phyloP scores from a whole-genome alignment of 2,329 filamentous ascomycete species.

The Cryphonectria nitschkei region DNA sequence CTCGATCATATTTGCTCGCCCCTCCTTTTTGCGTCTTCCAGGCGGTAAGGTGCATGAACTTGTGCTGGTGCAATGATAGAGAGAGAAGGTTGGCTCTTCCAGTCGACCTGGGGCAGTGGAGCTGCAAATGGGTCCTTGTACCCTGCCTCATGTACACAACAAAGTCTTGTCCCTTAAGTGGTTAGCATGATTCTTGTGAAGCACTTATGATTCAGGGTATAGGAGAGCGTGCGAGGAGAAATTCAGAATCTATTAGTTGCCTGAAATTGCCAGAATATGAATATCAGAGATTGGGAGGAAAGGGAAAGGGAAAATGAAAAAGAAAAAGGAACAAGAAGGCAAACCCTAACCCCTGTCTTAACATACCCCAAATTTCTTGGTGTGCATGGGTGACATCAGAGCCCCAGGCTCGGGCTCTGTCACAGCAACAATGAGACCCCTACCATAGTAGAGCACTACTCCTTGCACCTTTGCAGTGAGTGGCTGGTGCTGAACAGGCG shows the following conservation, averaged over 20 bases:
- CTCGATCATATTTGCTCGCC: background rate
- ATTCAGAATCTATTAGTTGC: too few species aligned
- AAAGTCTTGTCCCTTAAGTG: background rate
- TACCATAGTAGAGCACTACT: background rate
- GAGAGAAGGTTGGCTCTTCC: background rate
- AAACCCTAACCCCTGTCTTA: background rate
- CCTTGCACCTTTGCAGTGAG: background rate
- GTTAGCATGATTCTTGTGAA: background rate
- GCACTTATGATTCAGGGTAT: background rate
- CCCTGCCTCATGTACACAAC: background rate
- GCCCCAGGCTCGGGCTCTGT: background rate
- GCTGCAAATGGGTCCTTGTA: background rate
- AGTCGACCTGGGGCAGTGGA: background rate
- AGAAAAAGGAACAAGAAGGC: background rate
- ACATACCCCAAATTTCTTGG: background rate
- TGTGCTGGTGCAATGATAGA: background rate
- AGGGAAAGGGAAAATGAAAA: background rate
- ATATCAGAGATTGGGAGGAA: background rate
- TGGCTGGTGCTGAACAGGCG: background rate
- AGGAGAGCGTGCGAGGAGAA: too few species aligned
- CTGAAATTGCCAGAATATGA: background rate
- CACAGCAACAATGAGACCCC: background rate
- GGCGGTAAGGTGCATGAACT: background rate
- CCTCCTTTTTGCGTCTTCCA: background rate
- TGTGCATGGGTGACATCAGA: slow-evolving; percentile 2